Evolutionary conservation across 352 stramenopile species (phyloP), one percentile per base, ranked within the genome.

Genomic region (Thalassiosira ordinaria): DNA sequence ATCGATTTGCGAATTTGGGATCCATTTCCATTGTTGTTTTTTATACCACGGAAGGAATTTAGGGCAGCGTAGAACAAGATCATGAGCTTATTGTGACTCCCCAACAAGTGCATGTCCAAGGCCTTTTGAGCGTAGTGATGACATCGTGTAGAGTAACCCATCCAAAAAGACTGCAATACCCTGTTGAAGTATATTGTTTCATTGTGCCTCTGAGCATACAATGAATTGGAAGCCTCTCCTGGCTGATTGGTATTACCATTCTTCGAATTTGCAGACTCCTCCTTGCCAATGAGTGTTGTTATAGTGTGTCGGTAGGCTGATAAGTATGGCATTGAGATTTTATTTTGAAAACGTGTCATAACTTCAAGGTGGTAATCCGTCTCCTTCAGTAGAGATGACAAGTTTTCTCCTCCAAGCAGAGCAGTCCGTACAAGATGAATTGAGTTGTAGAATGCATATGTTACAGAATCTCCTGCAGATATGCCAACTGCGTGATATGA

Each of bases 111-210:
- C 22, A 47, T 46, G 3, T 44, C 11, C 8, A 80, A 35, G 3
- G 65, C 49, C 49, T 72, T 82, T 35, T 67, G 47, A 24, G 20
- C 35, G 29, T 46, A 82, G 18, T 82, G 47, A 27, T 75, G 16
- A 18, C 64, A 82, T 16, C 57, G 24, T n/a, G 71, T 26, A 0
- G 33, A 49, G 29, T 82, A 35, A 2, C 65, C 64, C 11, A 75
- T 18, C 74, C 74, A 82, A 46, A 56, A 82, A 18, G 64, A 33
- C 64, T 64, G 74, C 1, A 76, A 46, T 51, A 39, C 47, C 37
- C 8, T 8, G 2, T 76, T 52, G 29, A 69, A 55, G 9, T 46
- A 47, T 0, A 65, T 41, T 37, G 20, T 27, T 37, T 69, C 68
- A 16, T 59, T 67, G 26, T 16, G 8, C 31, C 26, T 57, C 5